These are phyloP conservation scores for Heliosperma pusillum DNA, from an alignment of 148 eudicot genomes.

Conservation along the genomic window DNA sequence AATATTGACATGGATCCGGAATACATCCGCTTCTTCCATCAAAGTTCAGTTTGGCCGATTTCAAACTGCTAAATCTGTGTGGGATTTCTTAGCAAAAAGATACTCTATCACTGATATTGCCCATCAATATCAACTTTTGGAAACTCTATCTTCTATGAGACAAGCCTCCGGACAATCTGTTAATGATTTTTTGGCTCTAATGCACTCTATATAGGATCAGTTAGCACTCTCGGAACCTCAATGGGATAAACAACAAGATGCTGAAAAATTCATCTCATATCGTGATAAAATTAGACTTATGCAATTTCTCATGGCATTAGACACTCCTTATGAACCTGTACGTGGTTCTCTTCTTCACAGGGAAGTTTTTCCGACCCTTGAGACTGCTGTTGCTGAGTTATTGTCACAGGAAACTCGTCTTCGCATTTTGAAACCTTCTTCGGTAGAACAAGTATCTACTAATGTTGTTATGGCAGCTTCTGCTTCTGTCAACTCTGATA, in stretches of 20 bases:
- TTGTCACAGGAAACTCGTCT: neutral
- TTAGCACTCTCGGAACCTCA: conserved; percentile 1
- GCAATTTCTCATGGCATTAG: conserved; percentile 16
- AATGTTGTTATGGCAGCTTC: neutral
- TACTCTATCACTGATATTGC: conserved; percentile 16
- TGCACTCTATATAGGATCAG: conserved; percentile 13
- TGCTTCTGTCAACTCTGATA: neutral
- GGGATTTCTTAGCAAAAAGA: neutral
- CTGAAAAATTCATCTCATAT: neutral
- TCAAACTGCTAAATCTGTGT: conserved; percentile 13
- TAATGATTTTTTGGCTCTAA: conserved; percentile 7
- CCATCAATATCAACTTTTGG: conserved; percentile 11
- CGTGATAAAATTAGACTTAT: neutral
- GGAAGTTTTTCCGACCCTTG: neutral
- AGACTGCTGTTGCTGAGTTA: neutral
- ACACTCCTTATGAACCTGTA: conserved; percentile 1
- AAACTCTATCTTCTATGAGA: neutral
- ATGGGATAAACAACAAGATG: neutral
- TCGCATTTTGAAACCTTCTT: neutral
- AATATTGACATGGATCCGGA: conserved; percentile 4
- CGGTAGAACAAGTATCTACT: neutral
- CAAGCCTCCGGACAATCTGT: conserved; percentile 3
- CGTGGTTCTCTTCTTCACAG: too few relatives aligned
- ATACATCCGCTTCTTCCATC: neutral
- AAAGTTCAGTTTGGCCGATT: conserved; percentile 15